Conservation (phyloP, 2,329 filamentous ascomycete genomes). For the Zarea fungicola region DNA sequence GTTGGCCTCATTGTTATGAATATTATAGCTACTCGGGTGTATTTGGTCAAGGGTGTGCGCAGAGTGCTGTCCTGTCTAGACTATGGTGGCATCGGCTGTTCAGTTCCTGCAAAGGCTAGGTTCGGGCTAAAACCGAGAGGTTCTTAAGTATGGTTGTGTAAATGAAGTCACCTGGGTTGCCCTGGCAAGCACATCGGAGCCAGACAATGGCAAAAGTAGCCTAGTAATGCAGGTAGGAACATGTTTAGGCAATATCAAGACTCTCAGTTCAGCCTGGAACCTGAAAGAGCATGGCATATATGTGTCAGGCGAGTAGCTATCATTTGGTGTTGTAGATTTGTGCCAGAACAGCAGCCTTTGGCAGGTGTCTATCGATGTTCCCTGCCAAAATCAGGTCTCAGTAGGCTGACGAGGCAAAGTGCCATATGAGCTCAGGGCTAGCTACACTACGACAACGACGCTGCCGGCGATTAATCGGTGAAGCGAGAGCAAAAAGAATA, state of each 20-base stretch:
- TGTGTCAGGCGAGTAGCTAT: background rate
- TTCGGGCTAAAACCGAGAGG: background rate
- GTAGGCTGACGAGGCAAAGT: background rate
- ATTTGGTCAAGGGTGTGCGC: background rate
- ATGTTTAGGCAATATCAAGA: background rate
- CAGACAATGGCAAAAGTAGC: background rate
- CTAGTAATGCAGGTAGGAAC: background rate
- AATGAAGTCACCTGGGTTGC: background rate
- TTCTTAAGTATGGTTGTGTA: background rate
- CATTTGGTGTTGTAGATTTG: slow-evolving; percentile 4
- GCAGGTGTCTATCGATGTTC: too few relatives aligned
- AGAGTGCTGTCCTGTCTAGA: background rate
- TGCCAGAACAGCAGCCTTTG: background rate
- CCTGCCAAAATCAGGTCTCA: background rate
- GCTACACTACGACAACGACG: background rate
- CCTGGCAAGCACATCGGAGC: background rate
- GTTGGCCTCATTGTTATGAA: background rate
- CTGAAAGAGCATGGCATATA: background rate
- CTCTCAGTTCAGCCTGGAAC: background rate
- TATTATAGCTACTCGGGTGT: background rate
- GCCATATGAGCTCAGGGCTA: background rate
- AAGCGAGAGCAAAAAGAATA: background rate
- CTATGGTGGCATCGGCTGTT: background rate
- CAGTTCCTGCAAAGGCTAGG: background rate
- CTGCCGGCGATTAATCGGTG: background rate